phyloP scores from a whole-genome alignment of 2,329 filamentous ascomycete genomes.

The Botrytis paeoniae region DNA sequence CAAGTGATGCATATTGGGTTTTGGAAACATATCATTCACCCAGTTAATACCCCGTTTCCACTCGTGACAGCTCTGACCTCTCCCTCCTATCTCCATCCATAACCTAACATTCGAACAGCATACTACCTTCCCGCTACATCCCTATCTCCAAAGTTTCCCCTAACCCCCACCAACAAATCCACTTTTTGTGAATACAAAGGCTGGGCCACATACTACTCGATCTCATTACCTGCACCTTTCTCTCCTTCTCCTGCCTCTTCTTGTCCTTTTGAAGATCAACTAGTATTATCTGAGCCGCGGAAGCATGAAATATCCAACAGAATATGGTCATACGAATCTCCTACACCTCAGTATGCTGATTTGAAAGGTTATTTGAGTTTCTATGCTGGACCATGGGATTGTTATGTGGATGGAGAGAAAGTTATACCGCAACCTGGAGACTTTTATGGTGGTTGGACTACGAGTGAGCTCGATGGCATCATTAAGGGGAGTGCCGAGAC shows the following conservation, averaged over 20 bases:
- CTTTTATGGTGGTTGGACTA: slow-evolving; percentile 64
- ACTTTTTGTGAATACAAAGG: slow-evolving; percentile 61
- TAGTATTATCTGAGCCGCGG: slow-evolving; percentile 11
- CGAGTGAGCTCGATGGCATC: slow-evolving; percentile 54
- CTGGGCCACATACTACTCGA: slow-evolving; percentile 54
- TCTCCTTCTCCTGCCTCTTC: slow-evolving; percentile 25
- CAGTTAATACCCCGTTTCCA: slow-evolving; percentile 40
- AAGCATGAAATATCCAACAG: slow-evolving; percentile 46
- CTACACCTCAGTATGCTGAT: slow-evolving; percentile 49
- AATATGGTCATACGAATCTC: slow-evolving; percentile 58
- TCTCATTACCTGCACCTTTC: slow-evolving; percentile 40
- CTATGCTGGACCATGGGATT: slow-evolving; percentile 61
- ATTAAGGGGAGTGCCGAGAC: slow-evolving; percentile 43
- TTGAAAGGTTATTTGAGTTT: slow-evolving; percentile 58
- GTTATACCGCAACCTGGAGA: slow-evolving; percentile 59
- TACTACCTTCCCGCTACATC: slow-evolving; percentile 57
- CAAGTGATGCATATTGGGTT: slow-evolving; percentile 58
- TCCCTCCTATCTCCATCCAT: background rate
- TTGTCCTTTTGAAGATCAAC: background rate
- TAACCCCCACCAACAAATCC: slow-evolving; percentile 46
- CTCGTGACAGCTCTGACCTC: background rate
- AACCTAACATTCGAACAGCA: slow-evolving; percentile 40
- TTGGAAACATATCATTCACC: slow-evolving; percentile 62
- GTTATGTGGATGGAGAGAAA: slow-evolving; percentile 58
- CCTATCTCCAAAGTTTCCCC: slow-evolving; percentile 43